Evolutionary conservation across 768 basidiomycete genomes (phyloP).

Genomic region (Pulveroboletus sp.): DNA sequence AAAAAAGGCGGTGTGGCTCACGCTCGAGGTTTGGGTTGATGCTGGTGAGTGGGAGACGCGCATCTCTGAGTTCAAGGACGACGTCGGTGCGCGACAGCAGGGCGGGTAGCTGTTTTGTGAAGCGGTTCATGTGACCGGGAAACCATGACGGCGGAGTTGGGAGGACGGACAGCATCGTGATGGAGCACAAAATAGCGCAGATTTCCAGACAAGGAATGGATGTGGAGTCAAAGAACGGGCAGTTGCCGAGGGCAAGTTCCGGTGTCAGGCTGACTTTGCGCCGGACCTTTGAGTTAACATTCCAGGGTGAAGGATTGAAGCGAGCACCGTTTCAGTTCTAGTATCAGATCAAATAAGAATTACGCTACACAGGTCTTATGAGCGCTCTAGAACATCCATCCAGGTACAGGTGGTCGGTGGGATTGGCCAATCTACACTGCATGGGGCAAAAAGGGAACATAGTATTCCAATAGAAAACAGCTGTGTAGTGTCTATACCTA

Average conservation of each 20-base stretch:
- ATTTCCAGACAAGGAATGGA: not conserved
- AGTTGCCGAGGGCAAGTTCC: slow-evolving; percentile 4
- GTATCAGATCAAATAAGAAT: no score
- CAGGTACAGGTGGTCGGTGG: not conserved
- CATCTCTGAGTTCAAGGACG: slow-evolving; percentile 92
- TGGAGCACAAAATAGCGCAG: slow-evolving; percentile 8
- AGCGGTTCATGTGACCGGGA: slow-evolving; percentile 93
- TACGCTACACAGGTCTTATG: no score
- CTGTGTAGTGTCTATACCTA: slow-evolving; percentile 23
- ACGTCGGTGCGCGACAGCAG: slow-evolving; percentile 83
- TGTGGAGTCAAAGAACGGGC: not conserved
- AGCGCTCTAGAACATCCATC: not conserved
- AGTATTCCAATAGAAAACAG: slow-evolving; percentile 16
- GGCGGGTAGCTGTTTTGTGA: slow-evolving; percentile 71
- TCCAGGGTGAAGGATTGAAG: no score
- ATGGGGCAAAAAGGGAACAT: not conserved
- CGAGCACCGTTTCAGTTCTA: no score
- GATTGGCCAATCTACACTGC: not conserved
- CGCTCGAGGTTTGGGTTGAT: slow-evolving; percentile 90
- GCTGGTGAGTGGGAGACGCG: slow-evolving; percentile 88
- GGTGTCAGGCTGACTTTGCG: not conserved
- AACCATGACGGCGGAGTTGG: slow-evolving; percentile 88
- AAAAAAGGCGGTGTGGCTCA: slow-evolving; percentile 31
- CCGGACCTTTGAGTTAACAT: no score
- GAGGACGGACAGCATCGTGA: slow-evolving; percentile 41